A percentile compares a stretch with the other conserved stretches of the same genome.
phyloP scores from a whole-genome alignment of 148 eudicot genomes.

The Chenopodium album region DNA sequence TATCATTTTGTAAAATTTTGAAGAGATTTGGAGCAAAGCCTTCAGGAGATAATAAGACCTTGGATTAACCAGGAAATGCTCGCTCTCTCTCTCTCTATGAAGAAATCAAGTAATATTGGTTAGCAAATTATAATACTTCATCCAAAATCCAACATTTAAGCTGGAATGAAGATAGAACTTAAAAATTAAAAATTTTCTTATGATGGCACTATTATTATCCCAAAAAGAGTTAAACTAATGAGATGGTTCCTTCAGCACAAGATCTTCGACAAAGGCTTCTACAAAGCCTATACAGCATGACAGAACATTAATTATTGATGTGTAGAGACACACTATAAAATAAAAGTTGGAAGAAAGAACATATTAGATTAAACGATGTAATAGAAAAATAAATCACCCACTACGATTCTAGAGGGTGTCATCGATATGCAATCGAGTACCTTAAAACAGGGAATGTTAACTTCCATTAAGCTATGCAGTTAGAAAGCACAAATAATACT shows the following conservation, averaged over 20 bases:
- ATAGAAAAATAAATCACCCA: background rate
- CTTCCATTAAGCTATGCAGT: background rate
- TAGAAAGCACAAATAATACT: background rate
- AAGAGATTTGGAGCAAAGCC: no score
- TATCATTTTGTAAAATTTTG: no score
- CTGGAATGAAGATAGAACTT: no score
- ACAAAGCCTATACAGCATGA: no score
- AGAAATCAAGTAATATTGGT: no score
- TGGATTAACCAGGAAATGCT: no score
- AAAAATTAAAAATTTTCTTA: no score
- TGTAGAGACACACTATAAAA: background rate
- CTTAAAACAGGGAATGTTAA: background rate
- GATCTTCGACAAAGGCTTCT: background rate
- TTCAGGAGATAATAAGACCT: no score
- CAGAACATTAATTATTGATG: no score
- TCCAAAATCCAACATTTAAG: no score
- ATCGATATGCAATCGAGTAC: background rate
- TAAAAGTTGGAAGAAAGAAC: background rate
- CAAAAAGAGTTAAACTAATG: background rate
- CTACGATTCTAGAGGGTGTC: background rate
- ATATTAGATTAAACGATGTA: background rate
- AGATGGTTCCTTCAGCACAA: background rate
- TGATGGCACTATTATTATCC: background rate
- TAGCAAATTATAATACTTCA: no score
- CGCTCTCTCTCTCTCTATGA: no score